Percentiles rank a stretch among this genome's conserved stretches.
Evolutionary conservation across 2,329 filamentous ascomycete genomes (phyloP).

Genomic region (Colletotrichum destructivum): DNA sequence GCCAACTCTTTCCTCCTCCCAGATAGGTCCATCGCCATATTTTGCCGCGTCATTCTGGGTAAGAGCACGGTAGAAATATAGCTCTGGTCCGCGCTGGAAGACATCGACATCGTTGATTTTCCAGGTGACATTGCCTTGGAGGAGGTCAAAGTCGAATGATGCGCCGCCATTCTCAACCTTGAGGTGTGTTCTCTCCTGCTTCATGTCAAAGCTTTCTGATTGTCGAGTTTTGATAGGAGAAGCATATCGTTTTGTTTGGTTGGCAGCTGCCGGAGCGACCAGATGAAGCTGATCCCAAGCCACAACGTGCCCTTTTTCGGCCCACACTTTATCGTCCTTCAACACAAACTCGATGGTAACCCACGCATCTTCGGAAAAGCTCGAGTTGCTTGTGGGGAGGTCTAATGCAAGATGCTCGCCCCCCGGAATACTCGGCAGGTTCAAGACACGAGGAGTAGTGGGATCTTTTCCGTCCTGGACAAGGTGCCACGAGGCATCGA

Average conservation of each 20-base stretch:
- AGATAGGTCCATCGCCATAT: constrained; percentile 29
- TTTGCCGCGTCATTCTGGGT: constrained; percentile 42
- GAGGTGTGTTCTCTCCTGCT: constrained; percentile 16
- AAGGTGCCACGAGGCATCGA: constrained; percentile 61
- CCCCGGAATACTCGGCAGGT: not conserved
- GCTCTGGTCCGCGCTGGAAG: constrained; percentile 41
- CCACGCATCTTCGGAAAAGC: constrained; percentile 29
- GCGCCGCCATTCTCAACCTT: constrained; percentile 24
- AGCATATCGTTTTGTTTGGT: constrained; percentile 1
- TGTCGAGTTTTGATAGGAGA: not conserved
- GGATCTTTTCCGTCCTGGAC: constrained; percentile 13
- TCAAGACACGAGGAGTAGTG: not conserved
- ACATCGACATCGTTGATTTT: constrained; percentile 31
- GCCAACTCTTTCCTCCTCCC: constrained; percentile 31
- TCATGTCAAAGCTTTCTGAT: not conserved
- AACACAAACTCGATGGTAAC: constrained; percentile 39
- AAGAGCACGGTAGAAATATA: constrained; percentile 41
- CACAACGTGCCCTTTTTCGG: constrained; percentile 36
- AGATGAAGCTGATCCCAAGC: constrained; percentile 44
- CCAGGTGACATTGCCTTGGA: constrained; percentile 43
- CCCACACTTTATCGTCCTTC: constrained; percentile 37
- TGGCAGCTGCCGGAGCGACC: constrained; percentile 1
- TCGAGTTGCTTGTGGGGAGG: constrained; percentile 3
- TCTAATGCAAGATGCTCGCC: constrained; percentile 12
- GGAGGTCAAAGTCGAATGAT: constrained; percentile 40